Evolutionary conservation across 75 land plant species (phyloP), one percentile per base, ranked within the genome.

Genomic region (Chamaecyparis obtusa): DNA sequence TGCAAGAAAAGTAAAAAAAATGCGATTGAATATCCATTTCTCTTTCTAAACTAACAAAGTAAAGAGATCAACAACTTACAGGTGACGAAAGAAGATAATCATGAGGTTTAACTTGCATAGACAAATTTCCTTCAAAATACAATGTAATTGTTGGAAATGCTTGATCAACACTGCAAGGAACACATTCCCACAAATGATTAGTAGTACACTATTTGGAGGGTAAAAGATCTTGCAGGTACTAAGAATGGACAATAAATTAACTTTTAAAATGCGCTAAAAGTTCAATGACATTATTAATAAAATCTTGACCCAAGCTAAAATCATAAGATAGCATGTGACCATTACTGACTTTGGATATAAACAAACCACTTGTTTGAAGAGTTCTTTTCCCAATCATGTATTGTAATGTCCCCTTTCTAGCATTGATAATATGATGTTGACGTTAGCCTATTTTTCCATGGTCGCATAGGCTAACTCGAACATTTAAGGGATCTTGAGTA

Each of bases 121-220:
- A 27, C 64, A 95, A 87, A 37, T 90, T 87, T 32, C 85, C 87
- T 27, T 91, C 93, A 88, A 97, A 97, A 88, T 90, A 86, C 44
- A 97, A 89, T 21, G 86, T 93, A 21, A 97, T 92, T 27, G 41
- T 60, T 64, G 99, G 99, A 87, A 97, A 97, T 54, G 88, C 91
- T 87, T 95, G 93, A 85, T 95, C 94, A 48, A 96, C 86, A 85
- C 99, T 97, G 93, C 90, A 92, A 91, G 75, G 85, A 86, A 35
- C 36, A 37, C 9, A 46, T 27, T 39, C 48, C 49, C 49, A 27
- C 44, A 46, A 81, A 43, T 43, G 46, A 27, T 27, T 81, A 27
- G 48, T 11, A 43, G 24, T 46, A 44, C 24, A 27, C 49, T 44
- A 43, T 49, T 81, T 27, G 48, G 46, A 81, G 11, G 21, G 5